Base-by-base conservation (phyloP, 1,139 yeast genomes). In the Pichia sp. region DNA sequence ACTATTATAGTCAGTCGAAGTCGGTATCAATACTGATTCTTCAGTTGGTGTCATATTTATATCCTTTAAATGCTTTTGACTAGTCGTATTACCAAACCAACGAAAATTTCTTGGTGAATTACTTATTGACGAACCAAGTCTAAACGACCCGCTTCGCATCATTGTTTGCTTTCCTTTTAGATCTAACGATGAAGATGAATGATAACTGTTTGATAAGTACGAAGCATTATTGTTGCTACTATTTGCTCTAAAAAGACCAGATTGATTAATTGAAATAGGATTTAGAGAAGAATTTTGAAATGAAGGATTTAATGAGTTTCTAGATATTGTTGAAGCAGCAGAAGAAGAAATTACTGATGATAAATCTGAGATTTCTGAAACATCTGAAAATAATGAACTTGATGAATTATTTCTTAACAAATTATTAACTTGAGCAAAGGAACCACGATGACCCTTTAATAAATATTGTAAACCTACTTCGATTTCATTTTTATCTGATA, bases 371-470 rank as follows among this genome's bases (percentile, higher is more conserved):
- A 37, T 37, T 19, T 54, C 54, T 1, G 63, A 52, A 24, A 54
- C 47, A 11, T 54, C 49, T 3, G 61, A 56, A 23, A 59, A 60
- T 34, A 60, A 35, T 2, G 63, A 59, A 9, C 55, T 35, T 4
- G 49, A 34, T 0, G 63, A 58, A 24, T 57, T 43, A 29, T 43
- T 48, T 34, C 55, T 44, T 2, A 45, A 33, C 5, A 55, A 20
- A 14, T 42, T 45, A 31, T 55, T 51, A 10, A 58, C 43, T 37
- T 59, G 59, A 5, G 63, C 64, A 45, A 60, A 56, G 3, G 64
- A 60, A n/a, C 62, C 64, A 24, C 63, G 46, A 38, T 60, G 64
- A 7, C 59, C 63, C 34, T 53, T 54, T 23, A 60, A 36, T n/a
- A 59, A 44, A 29, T 55, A 55, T 13, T 49, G 32, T n/a, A 55